Base-by-base conservation (phyloP, 305 asterid species). In the Lippia alba region DNA sequence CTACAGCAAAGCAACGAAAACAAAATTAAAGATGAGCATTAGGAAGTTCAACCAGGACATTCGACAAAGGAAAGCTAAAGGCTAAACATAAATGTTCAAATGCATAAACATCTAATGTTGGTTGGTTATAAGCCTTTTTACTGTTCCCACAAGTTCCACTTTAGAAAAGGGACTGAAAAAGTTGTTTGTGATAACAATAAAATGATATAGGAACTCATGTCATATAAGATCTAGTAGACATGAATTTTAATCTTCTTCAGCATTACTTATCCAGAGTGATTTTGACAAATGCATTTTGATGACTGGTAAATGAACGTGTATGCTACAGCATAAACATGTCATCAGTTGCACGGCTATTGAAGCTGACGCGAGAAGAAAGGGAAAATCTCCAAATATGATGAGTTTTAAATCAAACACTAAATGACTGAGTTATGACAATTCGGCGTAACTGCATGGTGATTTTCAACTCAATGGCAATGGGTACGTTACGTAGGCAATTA, bases 1-100 rank as follows among this genome's bases (percentile, higher is more conserved):
- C 96, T 89, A 68, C 11, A 63, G 44, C 50, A 67, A 68, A 20
- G 67, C 39, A 67, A 70, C 16, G 74, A 66, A 75, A 17, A 51
- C 59, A 39, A 62, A 40, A 33, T 36, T 39, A 58, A 34, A 64
- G 64, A 58, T 54, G 33, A 61, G 12, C 9, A 33, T 17, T 63
- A 36, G 63, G 40, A 65, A 58, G 46, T 50, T 56, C 24, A 59
- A 40, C 66, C 48, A 18, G 48, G 39, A 45, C 36, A 18, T 72
- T 56, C 20, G 48, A 66, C 33, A 48, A 16, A 56, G 24, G 40
- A 50, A 71, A 24, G 4, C 66, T 51, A 48, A 51, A 46, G 55
- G 56, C 61, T n/a, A 4, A 57, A 49, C 17, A 55, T 10, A 59
- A 57, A 48, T 16, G 58, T 16, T 51, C 41, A 44, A 17, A 58